Conservation (phyloP, 2,329 filamentous ascomycete species). For the Cyphellophora attinorum region DNA sequence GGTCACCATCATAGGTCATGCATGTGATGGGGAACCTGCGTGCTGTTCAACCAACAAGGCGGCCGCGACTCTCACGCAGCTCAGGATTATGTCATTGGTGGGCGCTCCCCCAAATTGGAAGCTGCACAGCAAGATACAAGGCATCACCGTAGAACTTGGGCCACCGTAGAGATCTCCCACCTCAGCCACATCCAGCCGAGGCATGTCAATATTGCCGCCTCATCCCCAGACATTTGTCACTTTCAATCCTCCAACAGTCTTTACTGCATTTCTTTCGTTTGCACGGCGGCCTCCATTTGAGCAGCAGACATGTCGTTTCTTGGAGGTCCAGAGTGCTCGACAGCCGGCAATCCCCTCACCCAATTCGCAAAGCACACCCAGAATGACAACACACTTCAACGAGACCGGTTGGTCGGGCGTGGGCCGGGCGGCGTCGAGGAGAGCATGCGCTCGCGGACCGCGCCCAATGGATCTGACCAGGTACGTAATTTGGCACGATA, state of each 20-base stretch:
- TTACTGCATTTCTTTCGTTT: neutral
- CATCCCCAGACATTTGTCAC: neutral
- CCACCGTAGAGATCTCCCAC: too few species aligned
- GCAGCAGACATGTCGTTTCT: constrained; percentile 74
- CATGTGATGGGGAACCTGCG: too few species aligned
- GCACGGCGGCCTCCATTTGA: neutral
- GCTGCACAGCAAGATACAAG: too few species aligned
- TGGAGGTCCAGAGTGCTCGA: constrained; percentile 92
- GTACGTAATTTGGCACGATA: constrained; percentile 26
- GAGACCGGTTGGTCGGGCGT: constrained; percentile 74
- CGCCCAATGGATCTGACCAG: constrained; percentile 65
- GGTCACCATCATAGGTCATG: too few species aligned
- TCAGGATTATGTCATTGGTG: too few species aligned
- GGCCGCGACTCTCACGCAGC: too few species aligned
- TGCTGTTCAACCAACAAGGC: too few species aligned
- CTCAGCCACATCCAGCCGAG: too few species aligned
- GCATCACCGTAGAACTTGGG: too few species aligned
- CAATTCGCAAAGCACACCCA: constrained; percentile 97
- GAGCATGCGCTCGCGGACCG: constrained; percentile 64
- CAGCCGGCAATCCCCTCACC: constrained; percentile 86
- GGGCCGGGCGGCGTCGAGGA: constrained; percentile 62
- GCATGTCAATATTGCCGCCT: neutral
- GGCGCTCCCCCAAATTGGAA: too few species aligned
- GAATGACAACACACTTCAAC: constrained; percentile 89
- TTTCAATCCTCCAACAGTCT: neutral